These are phyloP conservation scores for Phytopythium litorale DNA, from an alignment of 352 stramenopile genomes.

Conservation along the genomic window DNA sequence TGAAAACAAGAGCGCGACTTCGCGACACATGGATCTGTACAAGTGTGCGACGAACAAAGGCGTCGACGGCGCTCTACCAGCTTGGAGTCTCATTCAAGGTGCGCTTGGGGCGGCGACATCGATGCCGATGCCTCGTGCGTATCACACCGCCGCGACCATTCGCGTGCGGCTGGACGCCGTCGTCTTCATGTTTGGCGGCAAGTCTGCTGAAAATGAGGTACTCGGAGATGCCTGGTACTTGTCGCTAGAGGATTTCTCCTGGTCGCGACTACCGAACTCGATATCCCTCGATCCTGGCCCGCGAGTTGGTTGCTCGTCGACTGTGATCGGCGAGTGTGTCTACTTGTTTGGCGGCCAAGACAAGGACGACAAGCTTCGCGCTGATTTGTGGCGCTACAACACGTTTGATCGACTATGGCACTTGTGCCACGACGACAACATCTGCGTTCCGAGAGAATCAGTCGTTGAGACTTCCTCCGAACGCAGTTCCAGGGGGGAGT, in stretches of 20 bases:
- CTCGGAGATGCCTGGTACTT: conserved; percentile 82
- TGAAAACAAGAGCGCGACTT: conserved; percentile 63
- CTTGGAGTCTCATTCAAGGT: conserved; percentile 74
- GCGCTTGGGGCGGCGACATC: conserved; percentile 58
- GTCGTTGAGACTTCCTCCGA: conserved; percentile 5
- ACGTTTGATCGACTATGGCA: conserved; percentile 87
- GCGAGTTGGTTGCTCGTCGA: conserved; percentile 54
- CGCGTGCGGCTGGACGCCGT: conserved; percentile 70
- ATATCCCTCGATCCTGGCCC: conserved; percentile 74
- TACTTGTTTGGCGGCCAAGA: conserved; percentile 83
- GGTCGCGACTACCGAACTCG: conserved; percentile 70
- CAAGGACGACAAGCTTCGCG: conserved; percentile 70
- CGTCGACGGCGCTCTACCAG: conserved; percentile 60
- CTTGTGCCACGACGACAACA: conserved; percentile 81
- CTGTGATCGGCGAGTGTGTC: conserved; percentile 79
- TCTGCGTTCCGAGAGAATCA: conserved; percentile 27
- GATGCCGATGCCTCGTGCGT: conserved; percentile 57
- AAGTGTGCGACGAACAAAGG: conserved; percentile 57
- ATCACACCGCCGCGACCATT: conserved; percentile 66
- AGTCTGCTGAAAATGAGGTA: conserved; percentile 62
- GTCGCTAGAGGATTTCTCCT: conserved; percentile 77
- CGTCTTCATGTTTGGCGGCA: conserved; percentile 83
- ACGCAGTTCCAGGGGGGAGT: conserved; percentile 25
- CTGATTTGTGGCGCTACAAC: conserved; percentile 85
- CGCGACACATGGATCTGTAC: conserved; percentile 85